Evolutionary conservation across 2,329 filamentous ascomycete species (phyloP).

Genomic region (Karstenula rhodostoma): DNA sequence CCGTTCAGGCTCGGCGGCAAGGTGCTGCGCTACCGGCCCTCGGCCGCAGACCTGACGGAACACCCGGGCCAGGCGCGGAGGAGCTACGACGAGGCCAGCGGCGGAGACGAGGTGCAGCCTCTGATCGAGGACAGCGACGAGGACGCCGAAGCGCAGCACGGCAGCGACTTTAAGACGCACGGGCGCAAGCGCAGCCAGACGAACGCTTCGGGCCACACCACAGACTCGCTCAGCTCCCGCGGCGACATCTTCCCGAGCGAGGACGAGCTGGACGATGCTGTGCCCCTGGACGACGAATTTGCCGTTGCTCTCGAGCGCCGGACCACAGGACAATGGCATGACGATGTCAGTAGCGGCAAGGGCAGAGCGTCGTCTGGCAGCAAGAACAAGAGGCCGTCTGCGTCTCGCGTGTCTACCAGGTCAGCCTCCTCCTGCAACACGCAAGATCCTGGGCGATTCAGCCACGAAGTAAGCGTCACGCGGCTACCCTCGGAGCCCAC

Average conservation of each 20-base stretch:
- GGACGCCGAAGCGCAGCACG: constrained; percentile 28
- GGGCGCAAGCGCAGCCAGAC: constrained; percentile 77
- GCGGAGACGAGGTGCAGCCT: constrained; percentile 69
- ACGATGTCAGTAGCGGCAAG: constrained; percentile 75
- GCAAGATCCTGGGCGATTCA: constrained; percentile 31
- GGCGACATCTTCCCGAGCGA: constrained; percentile 93
- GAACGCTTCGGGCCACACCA: constrained; percentile 79
- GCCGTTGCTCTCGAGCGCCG: constrained; percentile 80
- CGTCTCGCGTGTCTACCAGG: constrained; percentile 57
- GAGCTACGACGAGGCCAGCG: constrained; percentile 62
- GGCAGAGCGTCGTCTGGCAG: constrained; percentile 57
- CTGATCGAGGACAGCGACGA: constrained; percentile 71
- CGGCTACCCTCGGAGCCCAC: constrained; percentile 35
- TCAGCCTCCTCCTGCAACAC: constrained; percentile 58
- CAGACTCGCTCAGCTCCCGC: constrained; percentile 84
- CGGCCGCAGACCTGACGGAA: constrained; percentile 88
- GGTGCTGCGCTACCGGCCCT: constrained; percentile 86
- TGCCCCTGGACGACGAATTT: constrained; percentile 93
- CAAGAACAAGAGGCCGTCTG: constrained; percentile 54
- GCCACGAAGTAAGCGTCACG: constrained; percentile 30
- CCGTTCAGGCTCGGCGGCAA: constrained; percentile 84
- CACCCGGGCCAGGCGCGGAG: constrained; percentile 70
- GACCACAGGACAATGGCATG: constrained; percentile 64
- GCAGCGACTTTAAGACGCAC: constrained; percentile 45
- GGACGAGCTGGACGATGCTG: constrained; percentile 84